Conservation (phyloP, 2,329 filamentous ascomycete species). For the Botrytis deweyae region DNA sequence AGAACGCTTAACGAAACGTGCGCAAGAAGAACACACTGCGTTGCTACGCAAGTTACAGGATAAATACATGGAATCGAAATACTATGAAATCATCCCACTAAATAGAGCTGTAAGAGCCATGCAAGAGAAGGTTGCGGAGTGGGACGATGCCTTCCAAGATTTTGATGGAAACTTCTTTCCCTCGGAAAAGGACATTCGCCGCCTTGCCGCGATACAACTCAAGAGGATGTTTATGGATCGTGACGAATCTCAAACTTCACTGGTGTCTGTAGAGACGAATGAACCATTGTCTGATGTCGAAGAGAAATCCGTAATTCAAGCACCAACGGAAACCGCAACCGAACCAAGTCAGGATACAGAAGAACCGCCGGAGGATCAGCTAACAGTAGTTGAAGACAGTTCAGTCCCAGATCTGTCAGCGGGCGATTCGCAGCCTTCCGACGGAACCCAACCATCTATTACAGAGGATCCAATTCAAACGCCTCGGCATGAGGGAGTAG, state of each 20-base stretch:
- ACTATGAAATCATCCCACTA: constrained; percentile 94
- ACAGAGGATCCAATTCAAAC: not conserved
- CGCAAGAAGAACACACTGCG: constrained; percentile 76
- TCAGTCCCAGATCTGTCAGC: constrained; percentile 1
- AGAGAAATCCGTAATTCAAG: constrained; percentile 41
- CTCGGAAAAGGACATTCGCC: constrained; percentile 91
- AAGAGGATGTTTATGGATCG: constrained; percentile 89
- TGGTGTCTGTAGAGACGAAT: constrained; percentile 65
- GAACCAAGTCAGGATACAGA: constrained; percentile 61
- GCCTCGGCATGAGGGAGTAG: constrained; percentile 50
- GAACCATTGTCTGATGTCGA: constrained; percentile 53
- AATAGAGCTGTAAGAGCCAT: constrained; percentile 87
- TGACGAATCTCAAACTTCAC: constrained; percentile 75
- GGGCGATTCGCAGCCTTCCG: not conserved
- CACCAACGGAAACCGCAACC: constrained; percentile 30
- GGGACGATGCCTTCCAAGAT: constrained; percentile 86
- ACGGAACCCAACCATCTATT: not conserved
- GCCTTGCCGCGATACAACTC: constrained; percentile 86
- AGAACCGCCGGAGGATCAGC: constrained; percentile 62
- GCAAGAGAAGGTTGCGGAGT: constrained; percentile 88
- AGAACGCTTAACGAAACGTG: constrained; percentile 72
- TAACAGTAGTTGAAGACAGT: constrained; percentile 62
- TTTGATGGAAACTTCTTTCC: constrained; percentile 93
- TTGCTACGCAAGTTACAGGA: constrained; percentile 79
- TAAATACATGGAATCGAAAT: constrained; percentile 89